Conservation (phyloP, 768 basidiomycete species). For the Leccinum incarnatum region DNA sequence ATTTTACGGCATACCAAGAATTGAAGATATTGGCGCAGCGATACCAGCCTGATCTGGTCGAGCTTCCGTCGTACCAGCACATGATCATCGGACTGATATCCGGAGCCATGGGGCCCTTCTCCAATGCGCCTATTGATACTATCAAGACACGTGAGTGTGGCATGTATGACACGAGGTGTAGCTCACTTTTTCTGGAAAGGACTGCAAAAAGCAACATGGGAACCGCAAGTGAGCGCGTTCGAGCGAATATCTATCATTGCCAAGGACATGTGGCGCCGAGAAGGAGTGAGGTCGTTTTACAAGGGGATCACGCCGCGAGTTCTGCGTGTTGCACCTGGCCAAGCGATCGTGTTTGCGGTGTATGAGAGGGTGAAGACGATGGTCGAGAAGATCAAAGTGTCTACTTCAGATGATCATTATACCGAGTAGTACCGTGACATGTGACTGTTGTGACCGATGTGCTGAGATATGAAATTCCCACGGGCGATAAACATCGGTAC, state of each 20-base stretch:
- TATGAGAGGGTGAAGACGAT: slow-evolving; percentile 82
- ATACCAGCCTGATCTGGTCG: slow-evolving; percentile 72
- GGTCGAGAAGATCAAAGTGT: slow-evolving; percentile 68
- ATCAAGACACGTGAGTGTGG: slow-evolving; percentile 82
- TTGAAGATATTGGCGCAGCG: slow-evolving; percentile 80
- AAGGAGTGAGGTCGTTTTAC: slow-evolving; percentile 90
- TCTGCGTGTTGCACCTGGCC: slow-evolving; percentile 93
- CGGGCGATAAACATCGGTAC: slow-evolving; percentile 36
- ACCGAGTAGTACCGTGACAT: slow-evolving; percentile 46
- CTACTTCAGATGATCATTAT: slow-evolving; percentile 59
- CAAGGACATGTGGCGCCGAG: slow-evolving; percentile 88
- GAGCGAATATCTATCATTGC: slow-evolving; percentile 79
- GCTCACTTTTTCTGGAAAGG: slow-evolving; percentile 41
- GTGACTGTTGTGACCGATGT: slow-evolving; percentile 26
- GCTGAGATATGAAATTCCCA: slow-evolving; percentile 35
- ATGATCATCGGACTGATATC: slow-evolving; percentile 94
- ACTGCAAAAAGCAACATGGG: slow-evolving; percentile 78
- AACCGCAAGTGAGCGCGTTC: slow-evolving; percentile 72
- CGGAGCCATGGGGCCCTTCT: slow-evolving; percentile 98
- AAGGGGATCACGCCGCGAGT: slow-evolving; percentile 98
- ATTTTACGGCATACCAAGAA: slow-evolving; percentile 98
- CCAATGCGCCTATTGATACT: slow-evolving; percentile 93
- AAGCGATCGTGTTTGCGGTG: slow-evolving; percentile 96
- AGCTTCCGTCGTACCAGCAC: slow-evolving; percentile 93
- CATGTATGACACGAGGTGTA: background rate